Percentiles rank a stretch among this genome's conserved stretches.
Conservation (phyloP, 768 basidiomycete genomes). For the Boletellus emodensis region DNA sequence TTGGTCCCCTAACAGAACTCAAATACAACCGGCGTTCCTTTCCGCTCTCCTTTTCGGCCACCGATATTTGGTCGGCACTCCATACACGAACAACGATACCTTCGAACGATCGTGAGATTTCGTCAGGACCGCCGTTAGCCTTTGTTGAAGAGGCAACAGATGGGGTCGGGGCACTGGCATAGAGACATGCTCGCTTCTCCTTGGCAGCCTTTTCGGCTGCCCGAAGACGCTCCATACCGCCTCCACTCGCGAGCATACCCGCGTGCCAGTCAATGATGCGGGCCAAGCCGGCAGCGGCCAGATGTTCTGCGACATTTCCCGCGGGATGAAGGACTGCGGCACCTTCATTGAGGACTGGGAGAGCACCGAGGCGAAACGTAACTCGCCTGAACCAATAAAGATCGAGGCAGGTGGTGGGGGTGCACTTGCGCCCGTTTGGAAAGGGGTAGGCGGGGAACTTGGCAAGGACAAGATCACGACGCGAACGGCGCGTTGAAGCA, state of each 20-base stretch:
- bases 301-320: conserved; percentile 90
- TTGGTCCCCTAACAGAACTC: conserved; percentile 83
- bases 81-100: conserved; percentile 83
- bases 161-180: conserved; percentile 49
- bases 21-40: conserved; percentile 84
- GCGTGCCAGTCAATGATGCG: conserved; percentile 98
- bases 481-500: conserved; percentile 75
- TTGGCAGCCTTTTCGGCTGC: conserved; percentile 79
- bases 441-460: conserved; percentile 72
- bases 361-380: not conserved
- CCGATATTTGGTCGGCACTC: conserved; percentile 88
- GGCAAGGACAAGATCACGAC: conserved; percentile 80
- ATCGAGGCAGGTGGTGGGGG: conserved; percentile 70
- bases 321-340: conserved; percentile 77
- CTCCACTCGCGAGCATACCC: conserved; percentile 80
- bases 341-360: not conserved
- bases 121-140: conserved; percentile 44
- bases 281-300: conserved; percentile 81
- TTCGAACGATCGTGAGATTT: conserved; percentile 59
- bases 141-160: conserved; percentile 38
- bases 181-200: conserved; percentile 67
- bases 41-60: conserved; percentile 64
- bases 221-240: conserved; percentile 85
- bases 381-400: conserved; percentile 82
- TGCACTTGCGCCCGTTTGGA: conserved; percentile 55